Conservation (phyloP, 306 rosid genomes). For the Begonia loranthoides region DNA sequence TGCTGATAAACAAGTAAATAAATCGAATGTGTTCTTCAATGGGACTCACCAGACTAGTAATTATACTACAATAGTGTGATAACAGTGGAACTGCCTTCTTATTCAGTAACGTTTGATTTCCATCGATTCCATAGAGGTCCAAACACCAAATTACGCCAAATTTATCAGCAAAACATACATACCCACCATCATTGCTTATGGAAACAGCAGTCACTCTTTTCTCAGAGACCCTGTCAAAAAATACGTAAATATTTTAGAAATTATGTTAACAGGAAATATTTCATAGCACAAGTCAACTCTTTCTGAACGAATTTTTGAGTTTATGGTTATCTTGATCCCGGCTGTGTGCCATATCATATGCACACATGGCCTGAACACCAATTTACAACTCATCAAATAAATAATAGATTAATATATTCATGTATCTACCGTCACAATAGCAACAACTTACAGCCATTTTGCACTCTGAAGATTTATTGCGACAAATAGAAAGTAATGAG, state of each 20-base stretch:
- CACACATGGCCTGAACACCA: no score
- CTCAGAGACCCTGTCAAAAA: slow-evolving; percentile 50
- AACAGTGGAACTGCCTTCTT: slow-evolving; percentile 54
- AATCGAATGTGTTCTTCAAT: not conserved
- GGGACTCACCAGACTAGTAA: slow-evolving; percentile 66
- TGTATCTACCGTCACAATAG: no score
- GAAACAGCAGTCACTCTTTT: slow-evolving; percentile 88
- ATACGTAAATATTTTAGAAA: not conserved
- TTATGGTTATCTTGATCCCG: no score
- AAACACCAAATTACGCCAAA: slow-evolving; percentile 88
- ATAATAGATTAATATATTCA: no score
- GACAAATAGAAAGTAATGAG: no score
- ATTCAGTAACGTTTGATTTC: slow-evolving; percentile 13
- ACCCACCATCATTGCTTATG: slow-evolving; percentile 40
- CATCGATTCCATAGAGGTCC: slow-evolving; percentile 33
- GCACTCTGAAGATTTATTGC: no score
- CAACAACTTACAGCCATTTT: no score
- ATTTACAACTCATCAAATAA: no score
- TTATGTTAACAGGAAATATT: no score
- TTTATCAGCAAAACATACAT: slow-evolving; percentile 88
- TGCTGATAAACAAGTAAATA: not conserved
- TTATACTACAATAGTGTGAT: slow-evolving; percentile 92
- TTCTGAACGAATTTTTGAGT: no score
- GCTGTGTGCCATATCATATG: no score
- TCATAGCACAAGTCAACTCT: no score